phyloP scores from a whole-genome alignment of 352 stramenopile genomes.

The Pythium myriotylum region DNA sequence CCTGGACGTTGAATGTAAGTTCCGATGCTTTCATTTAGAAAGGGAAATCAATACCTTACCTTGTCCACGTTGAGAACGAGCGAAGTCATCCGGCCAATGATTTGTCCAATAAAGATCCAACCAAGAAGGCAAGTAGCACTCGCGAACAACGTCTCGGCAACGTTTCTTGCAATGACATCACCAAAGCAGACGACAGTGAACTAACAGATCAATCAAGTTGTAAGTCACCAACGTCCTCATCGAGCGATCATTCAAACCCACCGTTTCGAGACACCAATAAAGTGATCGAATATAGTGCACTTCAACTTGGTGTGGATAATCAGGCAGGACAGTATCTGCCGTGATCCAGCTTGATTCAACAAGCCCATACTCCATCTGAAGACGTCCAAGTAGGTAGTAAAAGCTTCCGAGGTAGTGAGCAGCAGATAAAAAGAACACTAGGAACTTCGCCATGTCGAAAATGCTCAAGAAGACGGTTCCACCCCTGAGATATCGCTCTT shows the following conservation, averaged over 20 bases:
- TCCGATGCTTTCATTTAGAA: background rate
- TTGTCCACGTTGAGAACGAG: conserved; percentile 68
- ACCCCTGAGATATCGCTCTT: conserved; percentile 19
- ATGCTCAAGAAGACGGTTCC: conserved; percentile 18
- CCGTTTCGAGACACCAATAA: conserved; percentile 72
- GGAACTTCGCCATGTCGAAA: conserved; percentile 31
- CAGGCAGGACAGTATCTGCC: conserved; percentile 43
- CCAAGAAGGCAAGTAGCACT: conserved; percentile 61
- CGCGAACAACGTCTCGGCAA: conserved; percentile 53
- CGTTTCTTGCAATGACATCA: conserved; percentile 57
- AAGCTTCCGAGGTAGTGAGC: conserved; percentile 26
- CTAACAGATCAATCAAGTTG: conserved; percentile 22
- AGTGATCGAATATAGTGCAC: conserved; percentile 70
- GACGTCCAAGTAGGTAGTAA: conserved; percentile 25
- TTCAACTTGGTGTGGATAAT: conserved; percentile 41
- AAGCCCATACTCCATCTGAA: conserved; percentile 12
- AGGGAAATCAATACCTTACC: background rate
- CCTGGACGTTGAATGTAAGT: background rate
- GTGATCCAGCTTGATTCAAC: conserved; percentile 48
- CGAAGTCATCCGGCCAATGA: conserved; percentile 62
- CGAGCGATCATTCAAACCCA: conserved; percentile 28
- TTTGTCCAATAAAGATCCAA: conserved; percentile 73
- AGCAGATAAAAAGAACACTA: conserved; percentile 27
- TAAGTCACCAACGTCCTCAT: background rate
- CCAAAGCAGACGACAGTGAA: conserved; percentile 80